A percentile compares a stretch with the other conserved stretches of the same genome.
Conservation (phyloP, 495 filamentous ascomycete genomes). For the Lasiosphaeriaceae sp. region DNA sequence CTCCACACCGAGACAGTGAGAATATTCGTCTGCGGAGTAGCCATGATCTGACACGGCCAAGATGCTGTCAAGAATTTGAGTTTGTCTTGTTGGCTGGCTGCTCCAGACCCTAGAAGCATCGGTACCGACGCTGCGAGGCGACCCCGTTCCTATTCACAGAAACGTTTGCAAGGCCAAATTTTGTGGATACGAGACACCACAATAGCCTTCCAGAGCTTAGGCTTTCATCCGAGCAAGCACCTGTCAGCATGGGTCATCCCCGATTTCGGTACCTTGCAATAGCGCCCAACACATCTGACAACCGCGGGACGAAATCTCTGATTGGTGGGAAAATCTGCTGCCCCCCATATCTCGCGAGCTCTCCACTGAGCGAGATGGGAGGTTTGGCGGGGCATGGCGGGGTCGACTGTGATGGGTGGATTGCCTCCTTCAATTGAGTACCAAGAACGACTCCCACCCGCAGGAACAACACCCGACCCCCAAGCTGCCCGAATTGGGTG, state of each 20-base stretch:
- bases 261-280: background rate
- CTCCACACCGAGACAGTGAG: too few species aligned
- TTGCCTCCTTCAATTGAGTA: conserved; percentile 4
- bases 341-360: background rate
- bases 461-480: background rate
- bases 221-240: too few species aligned
- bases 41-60: too few species aligned
- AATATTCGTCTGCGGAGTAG: too few species aligned
- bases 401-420: background rate
- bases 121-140: too few species aligned
- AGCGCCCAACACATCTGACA: background rate
- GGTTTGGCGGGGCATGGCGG: conserved; percentile 19
- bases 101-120: too few species aligned
- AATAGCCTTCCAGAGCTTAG: background rate
- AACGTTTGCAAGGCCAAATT: too few species aligned
- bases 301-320: conserved; percentile 5
- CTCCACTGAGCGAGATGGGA: background rate
- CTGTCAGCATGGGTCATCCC: background rate
- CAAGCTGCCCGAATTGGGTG: background rate
- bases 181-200: too few species aligned
- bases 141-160: too few species aligned
- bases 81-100: too few species aligned
- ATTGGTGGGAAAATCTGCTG: conserved; percentile 28
- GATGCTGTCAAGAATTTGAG: too few species aligned
- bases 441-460: background rate